phyloP scores from a whole-genome alignment of 2,329 filamentous ascomycete genomes.

The Corynespora cassiicola region DNA sequence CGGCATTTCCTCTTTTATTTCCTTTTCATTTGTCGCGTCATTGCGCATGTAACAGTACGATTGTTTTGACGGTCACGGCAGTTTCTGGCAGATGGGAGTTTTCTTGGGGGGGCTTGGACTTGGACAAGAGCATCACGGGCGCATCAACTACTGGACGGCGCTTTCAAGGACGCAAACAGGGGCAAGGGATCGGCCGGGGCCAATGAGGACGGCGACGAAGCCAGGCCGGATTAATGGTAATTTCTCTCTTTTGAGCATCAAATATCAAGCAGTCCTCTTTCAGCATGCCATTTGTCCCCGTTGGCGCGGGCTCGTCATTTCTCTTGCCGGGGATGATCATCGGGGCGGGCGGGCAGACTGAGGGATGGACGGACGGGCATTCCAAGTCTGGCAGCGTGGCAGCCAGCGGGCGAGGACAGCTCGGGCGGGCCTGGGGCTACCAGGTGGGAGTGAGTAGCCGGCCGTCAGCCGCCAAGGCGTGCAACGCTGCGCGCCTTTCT shows the following conservation, averaged over 20 bases:
- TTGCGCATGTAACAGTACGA: constrained; percentile 1
- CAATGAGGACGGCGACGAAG: constrained; percentile 24
- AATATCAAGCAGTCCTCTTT: constrained; percentile 5
- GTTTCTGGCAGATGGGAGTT: too few species aligned
- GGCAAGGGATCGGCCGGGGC: constrained; percentile 14
- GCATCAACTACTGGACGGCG: constrained; percentile 16
- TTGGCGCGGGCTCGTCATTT: too few species aligned
- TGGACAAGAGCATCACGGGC: constrained; percentile 6
- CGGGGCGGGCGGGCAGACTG: too few species aligned
- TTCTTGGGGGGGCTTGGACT: constrained; percentile 12
- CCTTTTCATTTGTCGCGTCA: too few species aligned
- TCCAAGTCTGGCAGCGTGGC: too few species aligned
- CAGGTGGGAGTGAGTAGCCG: constrained; percentile 22
- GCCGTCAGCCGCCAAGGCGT: constrained; percentile 22
- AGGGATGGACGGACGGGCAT: too few species aligned
- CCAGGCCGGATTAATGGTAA: constrained; percentile 30
- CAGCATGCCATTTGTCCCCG: constrained; percentile 9
- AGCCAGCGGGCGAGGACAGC: too few species aligned
- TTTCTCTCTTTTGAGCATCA: constrained; percentile 20
- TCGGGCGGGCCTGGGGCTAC: too few species aligned
- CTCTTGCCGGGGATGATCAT: too few species aligned
- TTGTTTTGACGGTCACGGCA: constrained; percentile 4
- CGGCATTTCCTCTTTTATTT: too few species aligned
- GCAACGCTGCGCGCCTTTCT: constrained; percentile 11
- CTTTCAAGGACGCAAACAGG: constrained; percentile 14